These are phyloP conservation scores for Daldinia sp. DNA, from an alignment of 2,329 filamentous ascomycete genomes.

Conservation along the genomic window DNA sequence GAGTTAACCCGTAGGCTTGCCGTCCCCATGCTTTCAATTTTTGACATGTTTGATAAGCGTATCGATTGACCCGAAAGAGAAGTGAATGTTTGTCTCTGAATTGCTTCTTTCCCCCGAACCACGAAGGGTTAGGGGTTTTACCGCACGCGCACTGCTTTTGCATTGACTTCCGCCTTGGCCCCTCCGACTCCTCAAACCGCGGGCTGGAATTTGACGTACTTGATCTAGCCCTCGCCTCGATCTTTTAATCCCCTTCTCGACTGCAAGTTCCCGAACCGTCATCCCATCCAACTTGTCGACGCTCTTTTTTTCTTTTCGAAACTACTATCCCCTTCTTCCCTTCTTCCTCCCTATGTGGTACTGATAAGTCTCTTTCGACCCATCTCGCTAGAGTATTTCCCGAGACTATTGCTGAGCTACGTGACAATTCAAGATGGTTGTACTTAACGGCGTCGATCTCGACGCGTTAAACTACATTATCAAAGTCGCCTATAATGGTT, in stretches of 20 bases:
- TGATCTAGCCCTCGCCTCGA: constrained; percentile 30
- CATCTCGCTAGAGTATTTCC: constrained; percentile 5
- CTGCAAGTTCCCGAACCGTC: constrained; percentile 10
- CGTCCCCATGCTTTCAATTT: constrained; percentile 18
- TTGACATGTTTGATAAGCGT: constrained; percentile 34
- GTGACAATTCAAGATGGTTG: constrained; percentile 47
- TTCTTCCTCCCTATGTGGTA: constrained; percentile 21
- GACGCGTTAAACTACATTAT: constrained; percentile 55
- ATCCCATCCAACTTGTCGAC: constrained; percentile 32
- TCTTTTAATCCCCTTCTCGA: not conserved
- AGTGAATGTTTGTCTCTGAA: constrained; percentile 30
- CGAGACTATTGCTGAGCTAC: constrained; percentile 20
- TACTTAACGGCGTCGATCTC: constrained; percentile 52
- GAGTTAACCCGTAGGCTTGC: not conserved
- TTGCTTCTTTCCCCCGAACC: constrained; percentile 33
- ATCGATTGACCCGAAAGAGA: constrained; percentile 24
- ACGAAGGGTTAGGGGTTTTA: constrained; percentile 1
- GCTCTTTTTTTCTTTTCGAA: constrained; percentile 29
- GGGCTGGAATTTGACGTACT: constrained; percentile 20
- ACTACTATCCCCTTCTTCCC: too few species aligned
- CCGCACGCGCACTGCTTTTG: constrained; percentile 11
- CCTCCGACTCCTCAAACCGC: constrained; percentile 4
- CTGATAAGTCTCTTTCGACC: not conserved
- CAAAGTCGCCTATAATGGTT: constrained; percentile 70
- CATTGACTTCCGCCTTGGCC: constrained; percentile 24